phyloP scores from a whole-genome alignment of 1,284 basidiomycete genomes.

The Ganoderma leucocontextum region DNA sequence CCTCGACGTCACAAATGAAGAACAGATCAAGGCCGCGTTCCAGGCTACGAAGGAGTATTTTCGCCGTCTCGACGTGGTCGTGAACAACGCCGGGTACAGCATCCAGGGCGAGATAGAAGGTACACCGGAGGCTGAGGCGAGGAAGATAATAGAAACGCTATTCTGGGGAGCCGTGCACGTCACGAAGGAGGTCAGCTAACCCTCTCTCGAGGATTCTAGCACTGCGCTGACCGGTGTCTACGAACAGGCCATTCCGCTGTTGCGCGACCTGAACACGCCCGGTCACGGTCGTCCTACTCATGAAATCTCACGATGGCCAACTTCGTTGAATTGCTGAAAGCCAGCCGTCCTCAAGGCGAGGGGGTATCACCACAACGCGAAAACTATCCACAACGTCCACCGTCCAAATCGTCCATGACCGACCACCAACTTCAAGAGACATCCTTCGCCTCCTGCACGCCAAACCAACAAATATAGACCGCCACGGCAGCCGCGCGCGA shows the following conservation, averaged over 20 bases:
- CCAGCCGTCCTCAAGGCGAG: neutral
- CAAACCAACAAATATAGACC: neutral
- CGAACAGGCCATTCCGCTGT: conserved; percentile 43
- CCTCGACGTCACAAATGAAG: conserved; percentile 48
- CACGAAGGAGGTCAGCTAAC: conserved; percentile 29
- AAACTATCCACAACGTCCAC: neutral
- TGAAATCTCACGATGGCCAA: neutral
- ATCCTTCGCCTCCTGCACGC: no score
- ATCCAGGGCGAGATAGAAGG: conserved; percentile 47
- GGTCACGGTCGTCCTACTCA: conserved; percentile 37
- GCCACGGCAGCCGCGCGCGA: neutral
- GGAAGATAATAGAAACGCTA: conserved; percentile 44
- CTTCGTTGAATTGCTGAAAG: neutral
- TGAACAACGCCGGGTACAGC: conserved; percentile 49
- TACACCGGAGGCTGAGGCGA: conserved; percentile 43
- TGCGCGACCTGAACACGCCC: conserved; percentile 49
- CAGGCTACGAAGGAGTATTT: conserved; percentile 43
- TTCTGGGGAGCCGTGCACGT: conserved; percentile 50
- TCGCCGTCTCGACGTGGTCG: no score
- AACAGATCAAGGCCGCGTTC: conserved; percentile 46
- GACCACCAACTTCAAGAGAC: no score
- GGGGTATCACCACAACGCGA: no score
- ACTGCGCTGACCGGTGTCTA: neutral
- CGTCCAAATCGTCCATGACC: neutral
- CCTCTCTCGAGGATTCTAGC: neutral